Percentiles rank a stretch among this genome's conserved stretches.
Conservation (phyloP, 371 early-diverging fungal species). For the Smittium culicis region DNA sequence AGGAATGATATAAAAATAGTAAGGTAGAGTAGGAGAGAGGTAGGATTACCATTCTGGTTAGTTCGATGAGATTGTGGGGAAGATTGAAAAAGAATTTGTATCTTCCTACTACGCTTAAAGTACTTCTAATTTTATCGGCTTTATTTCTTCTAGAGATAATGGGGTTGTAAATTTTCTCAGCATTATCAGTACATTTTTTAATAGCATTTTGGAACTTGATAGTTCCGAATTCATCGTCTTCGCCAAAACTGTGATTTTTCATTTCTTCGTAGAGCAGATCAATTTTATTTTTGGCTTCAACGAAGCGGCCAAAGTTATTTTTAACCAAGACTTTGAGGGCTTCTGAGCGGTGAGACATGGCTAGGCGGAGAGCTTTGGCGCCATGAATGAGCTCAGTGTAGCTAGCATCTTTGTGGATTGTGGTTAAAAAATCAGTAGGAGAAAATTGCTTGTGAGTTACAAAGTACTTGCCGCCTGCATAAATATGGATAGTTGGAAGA, state of each 20-base stretch:
- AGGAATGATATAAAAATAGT: not conserved
- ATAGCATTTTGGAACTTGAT: slow-evolving; percentile 42
- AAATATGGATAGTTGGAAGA: too few species aligned
- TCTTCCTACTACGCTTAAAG: slow-evolving; percentile 73
- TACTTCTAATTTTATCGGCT: slow-evolving; percentile 78
- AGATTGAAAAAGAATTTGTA: slow-evolving; percentile 91
- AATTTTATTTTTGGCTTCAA: slow-evolving; percentile 85
- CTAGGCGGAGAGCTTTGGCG: slow-evolving; percentile 45
- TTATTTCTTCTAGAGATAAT: slow-evolving; percentile 69
- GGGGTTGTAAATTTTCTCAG: slow-evolving; percentile 73
- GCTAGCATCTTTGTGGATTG: slow-evolving; percentile 69
- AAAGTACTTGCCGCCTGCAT: slow-evolving; percentile 23
- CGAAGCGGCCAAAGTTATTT: slow-evolving; percentile 90
- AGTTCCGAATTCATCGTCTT: slow-evolving; percentile 67
- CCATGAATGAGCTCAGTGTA: slow-evolving; percentile 68
- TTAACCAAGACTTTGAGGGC: slow-evolving; percentile 77
- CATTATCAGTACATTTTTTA: slow-evolving; percentile 35
- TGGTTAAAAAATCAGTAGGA: slow-evolving; percentile 57
- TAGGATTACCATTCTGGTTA: slow-evolving; percentile 33
- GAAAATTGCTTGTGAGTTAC: slow-evolving; percentile 57
- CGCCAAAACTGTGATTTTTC: slow-evolving; percentile 63
- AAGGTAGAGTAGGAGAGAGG: not conserved
- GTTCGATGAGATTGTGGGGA: slow-evolving; percentile 69
- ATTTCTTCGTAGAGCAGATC: slow-evolving; percentile 86
- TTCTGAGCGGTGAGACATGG: slow-evolving; percentile 70